phyloP scores from a whole-genome alignment of 2,329 filamentous ascomycete species.

The Colletotrichum sp. region DNA sequence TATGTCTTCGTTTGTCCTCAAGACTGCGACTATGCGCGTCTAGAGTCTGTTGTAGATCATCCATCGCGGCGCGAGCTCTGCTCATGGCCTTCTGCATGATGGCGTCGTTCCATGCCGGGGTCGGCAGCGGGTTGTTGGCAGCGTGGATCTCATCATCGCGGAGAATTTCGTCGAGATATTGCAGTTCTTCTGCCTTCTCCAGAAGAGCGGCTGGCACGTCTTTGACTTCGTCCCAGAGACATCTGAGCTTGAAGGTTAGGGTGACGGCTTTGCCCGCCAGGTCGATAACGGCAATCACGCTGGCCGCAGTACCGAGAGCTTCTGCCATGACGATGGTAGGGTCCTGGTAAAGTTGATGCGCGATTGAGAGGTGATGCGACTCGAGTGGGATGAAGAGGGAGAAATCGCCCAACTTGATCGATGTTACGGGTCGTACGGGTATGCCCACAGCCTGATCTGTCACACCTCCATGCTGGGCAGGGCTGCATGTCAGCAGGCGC shows the following conservation, averaged over 20 bases:
- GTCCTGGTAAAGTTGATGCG: too few relatives aligned
- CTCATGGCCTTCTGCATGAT: not conserved
- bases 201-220: constrained; percentile 3
- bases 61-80: not conserved
- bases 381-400: not conserved
- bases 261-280: constrained; percentile 15
- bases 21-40: constrained; percentile 3
- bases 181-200: not conserved
- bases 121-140: not conserved
- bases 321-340: not conserved
- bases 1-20: constrained; percentile 12
- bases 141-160: not conserved
- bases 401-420: not conserved
- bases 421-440: not conserved
- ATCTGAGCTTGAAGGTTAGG: constrained; percentile 14
- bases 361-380: too few relatives aligned
- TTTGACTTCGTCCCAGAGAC: constrained; percentile 21
- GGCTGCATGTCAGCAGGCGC: not conserved
- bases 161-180: not conserved
- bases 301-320: not conserved
- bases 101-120: not conserved
- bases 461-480: not conserved
- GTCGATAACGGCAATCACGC: constrained; percentile 5
- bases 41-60: not conserved
- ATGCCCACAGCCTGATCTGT: not conserved